phyloP scores from a whole-genome alignment of 2,329 filamentous ascomycete species.

The Cladophialophora exuberans region DNA sequence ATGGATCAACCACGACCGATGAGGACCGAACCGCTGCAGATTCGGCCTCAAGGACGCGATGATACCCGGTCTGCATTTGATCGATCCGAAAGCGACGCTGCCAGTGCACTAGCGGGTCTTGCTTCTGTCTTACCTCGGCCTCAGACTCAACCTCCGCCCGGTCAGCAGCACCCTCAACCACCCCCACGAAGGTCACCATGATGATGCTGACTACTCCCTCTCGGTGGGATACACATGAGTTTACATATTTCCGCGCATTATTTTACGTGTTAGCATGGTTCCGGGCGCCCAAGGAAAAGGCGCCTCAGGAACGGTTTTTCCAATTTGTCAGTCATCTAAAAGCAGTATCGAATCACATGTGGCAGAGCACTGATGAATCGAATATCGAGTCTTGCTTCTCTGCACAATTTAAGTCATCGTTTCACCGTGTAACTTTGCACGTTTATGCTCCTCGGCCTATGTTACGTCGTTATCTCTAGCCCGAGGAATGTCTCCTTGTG shows the following conservation, averaged over 20 bases:
- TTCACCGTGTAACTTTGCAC: too few species aligned
- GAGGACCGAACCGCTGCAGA: conserved; percentile 9
- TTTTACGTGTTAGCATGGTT: neutral
- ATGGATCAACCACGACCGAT: conserved; percentile 18
- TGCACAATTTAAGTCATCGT: neutral
- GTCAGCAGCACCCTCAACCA: conserved; percentile 4
- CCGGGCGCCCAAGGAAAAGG: neutral
- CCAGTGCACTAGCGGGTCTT: conserved; percentile 30
- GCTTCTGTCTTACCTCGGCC: conserved; percentile 22
- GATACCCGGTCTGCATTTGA: conserved; percentile 18
- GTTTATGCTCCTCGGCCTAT: too few species aligned
- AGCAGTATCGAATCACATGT: neutral
- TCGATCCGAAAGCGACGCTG: conserved; percentile 32
- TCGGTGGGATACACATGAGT: neutral
- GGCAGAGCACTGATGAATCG: too few species aligned
- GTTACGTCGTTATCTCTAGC: too few species aligned
- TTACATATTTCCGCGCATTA: too few species aligned
- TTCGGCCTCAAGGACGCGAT: conserved; percentile 18
- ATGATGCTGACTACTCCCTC: neutral
- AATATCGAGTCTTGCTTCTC: too few species aligned
- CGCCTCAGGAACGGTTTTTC: neutral
- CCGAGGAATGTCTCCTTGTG: too few species aligned
- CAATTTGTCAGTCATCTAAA: neutral
- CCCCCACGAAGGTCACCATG: conserved; percentile 8
- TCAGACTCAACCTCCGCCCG: conserved; percentile 12